Percentiles rank a stretch among this genome's conserved stretches.
Conservation (phyloP, 805 yeast species). For the Metschnikowia vanudenii region DNA sequence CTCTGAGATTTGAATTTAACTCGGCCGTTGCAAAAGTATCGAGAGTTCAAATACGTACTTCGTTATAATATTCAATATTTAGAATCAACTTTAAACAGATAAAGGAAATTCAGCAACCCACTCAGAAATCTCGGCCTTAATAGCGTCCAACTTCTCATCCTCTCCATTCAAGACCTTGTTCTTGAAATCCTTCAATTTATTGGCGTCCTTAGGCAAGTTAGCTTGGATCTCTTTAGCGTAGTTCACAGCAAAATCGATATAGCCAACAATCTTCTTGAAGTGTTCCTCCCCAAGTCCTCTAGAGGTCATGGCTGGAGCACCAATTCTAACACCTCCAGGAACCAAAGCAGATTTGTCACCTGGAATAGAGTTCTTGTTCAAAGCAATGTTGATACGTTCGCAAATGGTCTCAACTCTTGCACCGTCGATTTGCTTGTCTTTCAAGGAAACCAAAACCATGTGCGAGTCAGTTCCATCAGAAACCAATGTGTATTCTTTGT, state of each 20-base stretch:
- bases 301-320: conserved; percentile 98
- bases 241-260: conserved; percentile 54
- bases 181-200: conserved; percentile 95
- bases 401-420: conserved; percentile 95
- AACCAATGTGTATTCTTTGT: conserved; percentile 75
- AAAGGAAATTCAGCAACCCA: conserved; percentile 91
- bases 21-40: too few species aligned
- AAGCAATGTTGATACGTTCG: conserved; percentile 91
- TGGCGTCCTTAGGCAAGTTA: conserved; percentile 84
- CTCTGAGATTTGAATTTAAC: too few species aligned
- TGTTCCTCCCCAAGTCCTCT: conserved; percentile 92
- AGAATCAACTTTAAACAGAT: conserved; percentile 29
- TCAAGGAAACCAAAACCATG: conserved; percentile 86
- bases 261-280: conserved; percentile 74
- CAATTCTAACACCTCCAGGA: conserved; percentile 96
- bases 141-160: conserved; percentile 56
- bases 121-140: conserved; percentile 74
- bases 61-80: conserved; percentile 1
- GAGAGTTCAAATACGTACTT: too few species aligned
- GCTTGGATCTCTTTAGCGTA: conserved; percentile 76
- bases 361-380: conserved; percentile 96
- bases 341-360: conserved; percentile 96
- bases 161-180: conserved; percentile 58
- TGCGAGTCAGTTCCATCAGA: conserved; percentile 97
- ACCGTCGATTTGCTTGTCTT: conserved; percentile 90